These are phyloP conservation scores for Tetrapisispora namnaoensis DNA, from an alignment of 805 yeast species.

Conservation along the genomic window DNA sequence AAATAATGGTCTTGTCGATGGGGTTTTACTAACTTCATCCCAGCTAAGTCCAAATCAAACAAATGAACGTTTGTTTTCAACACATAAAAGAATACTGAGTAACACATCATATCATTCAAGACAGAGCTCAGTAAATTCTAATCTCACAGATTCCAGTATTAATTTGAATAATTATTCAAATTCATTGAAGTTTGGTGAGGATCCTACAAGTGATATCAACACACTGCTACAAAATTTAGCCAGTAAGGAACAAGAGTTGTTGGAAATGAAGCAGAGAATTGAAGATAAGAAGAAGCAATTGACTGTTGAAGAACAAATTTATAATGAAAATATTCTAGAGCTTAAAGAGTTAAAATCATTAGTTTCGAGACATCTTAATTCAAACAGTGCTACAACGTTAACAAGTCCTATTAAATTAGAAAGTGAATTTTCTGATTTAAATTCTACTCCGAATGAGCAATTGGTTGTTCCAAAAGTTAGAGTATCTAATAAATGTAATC, in stretches of 20 bases:
- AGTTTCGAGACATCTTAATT: constrained; percentile 21
- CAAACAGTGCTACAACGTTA: neutral
- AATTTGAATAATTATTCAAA: constrained; percentile 2
- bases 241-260: constrained; percentile 54
- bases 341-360: constrained; percentile 27
- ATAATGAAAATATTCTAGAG: constrained; percentile 34
- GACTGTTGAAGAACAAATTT: constrained; percentile 40
- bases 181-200: neutral
- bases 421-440: too few species aligned
- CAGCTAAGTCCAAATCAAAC: neutral
- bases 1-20: neutral
- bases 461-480: neutral
- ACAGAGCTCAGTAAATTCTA: constrained; percentile 9
- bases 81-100: constrained; percentile 8
- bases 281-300: constrained; percentile 38
- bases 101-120: constrained; percentile 16
- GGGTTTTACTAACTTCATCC: neutral
- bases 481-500: neutral
- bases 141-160: constrained; percentile 3
- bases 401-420: neutral
- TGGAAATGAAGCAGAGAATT: constrained; percentile 52
- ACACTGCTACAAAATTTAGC: constrained; percentile 53
- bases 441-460: neutral
- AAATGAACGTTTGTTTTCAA: neutral
- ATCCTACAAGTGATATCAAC: constrained; percentile 33